These are phyloP conservation scores for Firmiana major DNA, from an alignment of 345 rosid species.

Conservation along the genomic window DNA sequence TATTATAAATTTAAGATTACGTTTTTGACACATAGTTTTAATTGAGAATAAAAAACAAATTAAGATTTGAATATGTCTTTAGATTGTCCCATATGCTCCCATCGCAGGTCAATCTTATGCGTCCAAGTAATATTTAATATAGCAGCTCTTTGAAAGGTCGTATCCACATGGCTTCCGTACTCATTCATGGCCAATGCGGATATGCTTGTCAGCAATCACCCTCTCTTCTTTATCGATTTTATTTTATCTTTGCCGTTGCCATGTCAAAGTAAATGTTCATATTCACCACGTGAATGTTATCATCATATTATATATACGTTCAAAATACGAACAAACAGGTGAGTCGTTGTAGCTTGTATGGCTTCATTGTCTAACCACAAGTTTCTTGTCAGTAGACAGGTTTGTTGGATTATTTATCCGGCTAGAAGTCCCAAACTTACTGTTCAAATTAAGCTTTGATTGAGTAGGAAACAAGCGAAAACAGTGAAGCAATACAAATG, in stretches of 20 bases:
- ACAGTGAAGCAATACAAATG: background rate
- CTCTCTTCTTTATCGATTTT: background rate
- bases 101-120: no score
- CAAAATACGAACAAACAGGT: background rate
- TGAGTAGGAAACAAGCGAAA: background rate
- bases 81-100: no score
- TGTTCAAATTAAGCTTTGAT: background rate
- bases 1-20: no score
- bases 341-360: background rate
- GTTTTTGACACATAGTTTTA: no score
- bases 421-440: background rate
- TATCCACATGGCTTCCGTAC: no score
- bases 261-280: background rate
- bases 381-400: background rate
- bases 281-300: background rate
- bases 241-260: background rate
- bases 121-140: no score
- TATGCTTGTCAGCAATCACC: no score
- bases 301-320: background rate
- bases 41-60: no score
- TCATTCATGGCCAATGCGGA: no score
- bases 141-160: no score
- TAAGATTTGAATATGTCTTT: no score
- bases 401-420: background rate
- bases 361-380: background rate